phyloP scores from a whole-genome alignment of 2,329 filamentous ascomycete species.

The Sclerotinia subarctica region DNA sequence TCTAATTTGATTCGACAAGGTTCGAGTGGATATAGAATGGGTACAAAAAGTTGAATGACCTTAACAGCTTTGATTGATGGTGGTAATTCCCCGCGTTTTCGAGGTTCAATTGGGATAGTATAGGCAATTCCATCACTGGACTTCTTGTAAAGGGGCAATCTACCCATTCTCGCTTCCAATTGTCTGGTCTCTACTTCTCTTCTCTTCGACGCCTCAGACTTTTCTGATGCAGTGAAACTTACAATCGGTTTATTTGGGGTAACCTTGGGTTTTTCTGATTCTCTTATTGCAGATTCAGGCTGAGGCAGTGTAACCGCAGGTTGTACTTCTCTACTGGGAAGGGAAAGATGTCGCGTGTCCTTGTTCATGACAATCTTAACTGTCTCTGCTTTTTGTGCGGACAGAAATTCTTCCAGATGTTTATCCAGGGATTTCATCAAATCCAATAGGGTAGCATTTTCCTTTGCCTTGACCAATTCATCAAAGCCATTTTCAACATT shows the following conservation, averaged over 20 bases:
- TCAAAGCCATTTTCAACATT: constrained; percentile 77
- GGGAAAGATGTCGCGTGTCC: constrained; percentile 38
- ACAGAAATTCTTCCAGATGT: constrained; percentile 66
- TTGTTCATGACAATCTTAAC: constrained; percentile 54
- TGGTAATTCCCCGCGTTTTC: constrained; percentile 59
- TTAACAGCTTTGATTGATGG: constrained; percentile 57
- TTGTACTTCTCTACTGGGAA: constrained; percentile 31
- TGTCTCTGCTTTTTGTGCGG: constrained; percentile 67
- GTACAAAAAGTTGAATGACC: constrained; percentile 66
- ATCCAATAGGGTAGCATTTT: constrained; percentile 58
- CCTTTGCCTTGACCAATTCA: constrained; percentile 54
- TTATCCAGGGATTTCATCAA: constrained; percentile 69
- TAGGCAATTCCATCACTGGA: constrained; percentile 68
- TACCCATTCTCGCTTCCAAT: constrained; percentile 70
- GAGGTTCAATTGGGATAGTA: constrained; percentile 66
- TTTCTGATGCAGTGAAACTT: constrained; percentile 56
- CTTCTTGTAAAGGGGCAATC: constrained; percentile 63
- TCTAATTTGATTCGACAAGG: constrained; percentile 63
- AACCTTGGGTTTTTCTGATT: constrained; percentile 13
- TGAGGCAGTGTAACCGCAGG: constrained; percentile 19
- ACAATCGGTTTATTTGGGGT: constrained; percentile 26
- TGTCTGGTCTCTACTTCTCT: constrained; percentile 67
- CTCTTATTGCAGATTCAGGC: constrained; percentile 15
- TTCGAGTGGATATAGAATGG: constrained; percentile 68
- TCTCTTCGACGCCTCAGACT: constrained; percentile 57